A percentile compares a stretch with the other conserved stretches of the same genome.
These are phyloP conservation scores for Carpinus viminea DNA, from an alignment of 306 rosid genomes.

Conservation along the genomic window DNA sequence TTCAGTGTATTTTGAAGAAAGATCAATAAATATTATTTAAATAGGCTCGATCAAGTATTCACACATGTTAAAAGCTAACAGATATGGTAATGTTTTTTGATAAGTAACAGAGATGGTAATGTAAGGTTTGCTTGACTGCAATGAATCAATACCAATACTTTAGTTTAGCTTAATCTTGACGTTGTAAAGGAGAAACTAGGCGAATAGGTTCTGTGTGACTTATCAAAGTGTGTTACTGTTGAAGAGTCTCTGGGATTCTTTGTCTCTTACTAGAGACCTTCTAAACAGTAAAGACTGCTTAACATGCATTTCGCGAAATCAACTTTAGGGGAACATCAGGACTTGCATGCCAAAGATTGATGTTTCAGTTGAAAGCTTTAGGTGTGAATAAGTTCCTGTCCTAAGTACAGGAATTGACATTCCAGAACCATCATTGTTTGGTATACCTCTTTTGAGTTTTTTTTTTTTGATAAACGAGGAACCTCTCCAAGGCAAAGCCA, in stretches of 20 bases:
- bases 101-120: too few species aligned
- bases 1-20: background rate
- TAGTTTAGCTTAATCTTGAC: constrained; percentile 11
- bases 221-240: too few species aligned
- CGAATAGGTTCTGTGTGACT: too few species aligned
- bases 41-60: background rate
- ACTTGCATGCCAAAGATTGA: background rate
- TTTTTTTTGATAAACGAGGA: too few species aligned
- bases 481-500: too few species aligned
- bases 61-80: too few species aligned
- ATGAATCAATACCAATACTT: constrained; percentile 6
- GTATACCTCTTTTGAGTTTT: background rate
- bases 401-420: background rate
- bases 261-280: background rate
- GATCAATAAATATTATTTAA: background rate
- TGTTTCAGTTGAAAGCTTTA: background rate
- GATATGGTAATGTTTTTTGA: too few species aligned
- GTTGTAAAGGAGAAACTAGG: background rate
- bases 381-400: background rate
- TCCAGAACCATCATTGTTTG: background rate
- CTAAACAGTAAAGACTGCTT: background rate
- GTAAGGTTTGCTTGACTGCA: background rate
- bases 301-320: background rate
- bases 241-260: too few species aligned
- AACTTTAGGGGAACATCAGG: background rate